Base-by-base conservation (phyloP, 73 alveolate species). In the Stentor roeselii region DNA sequence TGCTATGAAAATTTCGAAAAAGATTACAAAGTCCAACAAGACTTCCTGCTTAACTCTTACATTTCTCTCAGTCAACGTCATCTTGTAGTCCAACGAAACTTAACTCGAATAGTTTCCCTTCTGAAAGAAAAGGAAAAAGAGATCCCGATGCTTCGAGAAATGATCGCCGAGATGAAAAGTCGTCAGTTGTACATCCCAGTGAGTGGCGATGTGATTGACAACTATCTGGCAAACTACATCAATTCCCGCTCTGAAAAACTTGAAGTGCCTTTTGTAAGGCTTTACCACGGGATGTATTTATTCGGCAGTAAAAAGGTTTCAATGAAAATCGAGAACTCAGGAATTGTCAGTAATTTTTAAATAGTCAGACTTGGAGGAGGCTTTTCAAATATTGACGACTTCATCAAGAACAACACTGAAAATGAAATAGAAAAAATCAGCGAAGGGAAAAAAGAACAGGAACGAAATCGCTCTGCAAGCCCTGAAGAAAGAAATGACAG, bases 361-460 rank as follows among this genome's bases (percentile, higher is more conserved):
- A 21, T 50, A 50, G 67, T 67, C 41, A n/a, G 80, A 30, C 15
- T 67, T 67, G 80, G 80, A 14, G 80, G 80, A 67, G 80, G 80
- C 21, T 67, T 67, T 32, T 21, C 37, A 32, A 21, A 67, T 21
- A 34, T 67, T 67, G 80, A 67, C 34, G 80, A 67, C 11, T 67
- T 67, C 34, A 32, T 67, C 0, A 32, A 67, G 1, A 32, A 21
- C 34, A 21, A 60, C 30, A 60, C 78, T 60, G 67, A 50, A 21
- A 50, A 11, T 50, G 67, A 50, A 21, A 6, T 50, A 11, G 67
- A 50, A 50, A 50, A 50, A 50, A 11, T 6, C 67, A 50, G 21
- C 67, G 67, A 50, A 50, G 21, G 67, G 21, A 50, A 50, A 21
- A 50, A 50, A 50, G 6, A 11, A 6, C 67, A 50, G 67, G 67